A percentile compares a stretch with the other conserved stretches of the same genome.
Conservation (phyloP, 176 grass and related monocot species). For the Chloris gayana region DNA sequence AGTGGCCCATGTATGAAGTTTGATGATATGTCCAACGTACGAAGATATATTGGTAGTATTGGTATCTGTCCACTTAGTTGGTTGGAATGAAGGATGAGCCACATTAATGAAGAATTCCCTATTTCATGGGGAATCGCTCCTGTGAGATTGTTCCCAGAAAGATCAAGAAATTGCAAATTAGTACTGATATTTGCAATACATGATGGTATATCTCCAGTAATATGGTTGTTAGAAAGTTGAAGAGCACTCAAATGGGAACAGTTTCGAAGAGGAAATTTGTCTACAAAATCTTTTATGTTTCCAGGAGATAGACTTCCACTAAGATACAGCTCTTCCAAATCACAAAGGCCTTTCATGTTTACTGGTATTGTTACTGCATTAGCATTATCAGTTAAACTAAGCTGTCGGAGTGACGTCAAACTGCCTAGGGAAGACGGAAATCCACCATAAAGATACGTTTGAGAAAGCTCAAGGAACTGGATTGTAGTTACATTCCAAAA, state of each 20-base stretch:
- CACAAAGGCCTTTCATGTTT: background rate
- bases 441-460: background rate
- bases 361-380: background rate
- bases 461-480: background rate
- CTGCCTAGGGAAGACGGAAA: background rate
- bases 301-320: background rate
- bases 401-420: background rate
- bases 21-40: background rate
- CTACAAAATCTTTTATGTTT: background rate
- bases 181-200: too few relatives aligned
- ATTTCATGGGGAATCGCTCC: background rate
- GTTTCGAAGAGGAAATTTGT: background rate
- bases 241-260: background rate
- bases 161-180: background rate
- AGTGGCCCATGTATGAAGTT: background rate
- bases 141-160: too few relatives aligned
- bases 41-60: background rate
- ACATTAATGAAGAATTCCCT: background rate
- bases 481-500: slow-evolving; percentile 34
- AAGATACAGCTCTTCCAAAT: background rate
- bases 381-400: background rate
- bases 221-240: background rate
- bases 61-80: background rate
- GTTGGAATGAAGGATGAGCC: background rate
- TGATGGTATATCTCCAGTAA: background rate